These are phyloP conservation scores for Akanthomyces uredinophilus DNA, from an alignment of 2,329 filamentous ascomycete species.

Conservation along the genomic window DNA sequence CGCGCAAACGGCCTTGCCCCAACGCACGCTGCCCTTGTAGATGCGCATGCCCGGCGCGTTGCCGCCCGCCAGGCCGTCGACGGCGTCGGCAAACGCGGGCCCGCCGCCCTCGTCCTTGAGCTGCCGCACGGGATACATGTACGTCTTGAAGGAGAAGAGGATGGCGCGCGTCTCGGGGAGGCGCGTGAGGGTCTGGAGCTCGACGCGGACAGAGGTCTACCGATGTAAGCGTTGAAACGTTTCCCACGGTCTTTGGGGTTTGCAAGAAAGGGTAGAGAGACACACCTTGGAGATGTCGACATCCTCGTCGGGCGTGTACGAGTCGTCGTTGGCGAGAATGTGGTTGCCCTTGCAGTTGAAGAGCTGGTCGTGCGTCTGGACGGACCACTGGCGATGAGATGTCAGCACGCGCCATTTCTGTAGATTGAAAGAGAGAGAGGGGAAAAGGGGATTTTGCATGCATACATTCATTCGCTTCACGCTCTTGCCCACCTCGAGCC, in stretches of 20 bases:
- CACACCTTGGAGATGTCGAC: constrained; percentile 35
- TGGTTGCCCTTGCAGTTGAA: constrained; percentile 37
- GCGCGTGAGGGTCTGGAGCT: constrained; percentile 48
- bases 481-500: constrained; percentile 42
- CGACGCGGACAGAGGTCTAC: constrained; percentile 36
- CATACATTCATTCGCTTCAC: constrained; percentile 47
- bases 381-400: constrained; percentile 36
- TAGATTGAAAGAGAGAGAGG: not conserved
- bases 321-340: constrained; percentile 27
- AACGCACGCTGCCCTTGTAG: constrained; percentile 46
- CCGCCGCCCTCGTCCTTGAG: constrained; percentile 47
- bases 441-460: not conserved
- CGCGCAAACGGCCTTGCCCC: constrained; percentile 42
- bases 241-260: no score
- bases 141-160: constrained; percentile 54
- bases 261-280: not conserved
- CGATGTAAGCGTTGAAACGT: not conserved
- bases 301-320: constrained; percentile 29
- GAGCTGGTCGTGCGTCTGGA: constrained; percentile 39
- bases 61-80: constrained; percentile 45
- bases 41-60: constrained; percentile 50
- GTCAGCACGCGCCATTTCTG: no score
- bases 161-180: constrained; percentile 42
- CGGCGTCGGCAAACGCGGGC: constrained; percentile 42
- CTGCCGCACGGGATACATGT: constrained; percentile 43